phyloP scores from a whole-genome alignment of 495 filamentous ascomycete species.

The Halenospora varia region DNA sequence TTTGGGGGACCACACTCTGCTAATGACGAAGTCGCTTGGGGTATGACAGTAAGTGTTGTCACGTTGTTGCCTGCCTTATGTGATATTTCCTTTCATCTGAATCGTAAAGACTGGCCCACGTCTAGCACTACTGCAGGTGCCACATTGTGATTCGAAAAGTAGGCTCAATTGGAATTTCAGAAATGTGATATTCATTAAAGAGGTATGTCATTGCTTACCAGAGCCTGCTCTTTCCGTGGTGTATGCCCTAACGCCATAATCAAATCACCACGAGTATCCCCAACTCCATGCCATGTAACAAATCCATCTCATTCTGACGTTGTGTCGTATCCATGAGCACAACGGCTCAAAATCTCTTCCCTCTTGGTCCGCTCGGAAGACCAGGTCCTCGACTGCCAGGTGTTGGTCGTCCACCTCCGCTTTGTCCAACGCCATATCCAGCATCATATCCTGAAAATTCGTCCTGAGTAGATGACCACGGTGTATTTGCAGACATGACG shows the following conservation, averaged over 20 bases:
- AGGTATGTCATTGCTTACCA: background rate
- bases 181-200: background rate
- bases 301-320: background rate
- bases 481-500: slow-evolving; percentile 42
- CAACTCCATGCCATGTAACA: background rate
- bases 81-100: no score
- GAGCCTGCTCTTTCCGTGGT: background rate
- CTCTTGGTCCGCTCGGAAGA: slow-evolving; percentile 47
- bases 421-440: slow-evolving; percentile 16
- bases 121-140: no score
- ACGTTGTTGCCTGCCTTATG: no score
- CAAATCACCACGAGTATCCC: background rate
- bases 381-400: slow-evolving; percentile 36
- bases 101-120: no score
- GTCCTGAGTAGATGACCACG: slow-evolving; percentile 39
- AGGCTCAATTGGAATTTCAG: no score
- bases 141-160: no score
- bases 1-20: no score
- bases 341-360: slow-evolving; percentile 9
- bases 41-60: no score
- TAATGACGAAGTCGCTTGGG: no score
- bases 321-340: background rate
- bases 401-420: slow-evolving; percentile 23
- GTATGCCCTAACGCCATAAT: background rate
- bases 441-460: slow-evolving; percentile 36